Evolutionary conservation across 805 yeast species (phyloP).

Genomic region (Candida fluviatilis): DNA sequence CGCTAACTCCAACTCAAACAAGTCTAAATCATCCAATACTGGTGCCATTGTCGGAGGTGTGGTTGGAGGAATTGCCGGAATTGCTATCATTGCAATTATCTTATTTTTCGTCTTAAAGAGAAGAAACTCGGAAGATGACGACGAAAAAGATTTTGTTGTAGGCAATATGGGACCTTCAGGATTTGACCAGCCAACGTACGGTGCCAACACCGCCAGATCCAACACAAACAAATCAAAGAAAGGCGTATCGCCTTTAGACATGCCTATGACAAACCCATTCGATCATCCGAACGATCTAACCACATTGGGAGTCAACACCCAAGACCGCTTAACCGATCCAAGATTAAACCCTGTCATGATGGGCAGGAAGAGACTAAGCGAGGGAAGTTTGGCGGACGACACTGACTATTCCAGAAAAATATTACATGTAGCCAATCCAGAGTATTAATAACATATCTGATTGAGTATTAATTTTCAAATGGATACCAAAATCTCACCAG

Average conservation of each 20-base stretch:
- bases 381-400: constrained; percentile 84
- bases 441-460: no score
- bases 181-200: constrained; percentile 3
- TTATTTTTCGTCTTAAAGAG: constrained; percentile 30
- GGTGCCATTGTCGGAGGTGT: constrained; percentile 44
- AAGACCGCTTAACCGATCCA: constrained; percentile 43
- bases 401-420: constrained; percentile 78
- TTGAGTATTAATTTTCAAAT: no score
- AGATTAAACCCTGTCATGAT: constrained; percentile 71
- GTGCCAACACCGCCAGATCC: constrained; percentile 4
- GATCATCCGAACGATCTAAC: constrained; percentile 53
- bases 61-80: constrained; percentile 38
- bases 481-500: no score
- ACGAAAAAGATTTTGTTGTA: constrained; percentile 24
- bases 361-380: constrained; percentile 79
- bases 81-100: constrained; percentile 18
- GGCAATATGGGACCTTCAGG: constrained; percentile 20
- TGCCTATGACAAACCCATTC: constrained; percentile 57
- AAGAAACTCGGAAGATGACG: constrained; percentile 24
- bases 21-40: constrained; percentile 20
- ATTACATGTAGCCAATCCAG: constrained; percentile 86
- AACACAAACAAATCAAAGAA: constrained; percentile 14
- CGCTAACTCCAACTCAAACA: constrained; percentile 1
- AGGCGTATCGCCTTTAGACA: constrained; percentile 24
- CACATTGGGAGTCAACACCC: constrained; percentile 14